phyloP scores from a whole-genome alignment of 495 filamentous ascomycete species.

The Hypoxylon lenormandii region DNA sequence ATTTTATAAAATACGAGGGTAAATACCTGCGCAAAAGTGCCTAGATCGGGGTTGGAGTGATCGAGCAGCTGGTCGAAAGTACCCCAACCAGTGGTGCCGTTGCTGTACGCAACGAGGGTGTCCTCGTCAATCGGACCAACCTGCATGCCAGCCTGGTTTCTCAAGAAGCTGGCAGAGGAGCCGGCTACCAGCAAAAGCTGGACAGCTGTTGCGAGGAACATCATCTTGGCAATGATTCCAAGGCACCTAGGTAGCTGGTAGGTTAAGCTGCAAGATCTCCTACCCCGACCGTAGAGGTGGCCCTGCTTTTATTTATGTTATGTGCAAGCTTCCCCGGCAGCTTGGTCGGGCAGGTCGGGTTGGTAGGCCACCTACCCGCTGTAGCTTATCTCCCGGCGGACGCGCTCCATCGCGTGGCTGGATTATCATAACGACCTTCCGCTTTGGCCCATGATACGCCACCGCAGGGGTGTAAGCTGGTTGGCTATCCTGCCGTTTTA shows the following conservation, averaged over 20 bases:
- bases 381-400: conserved; percentile 26
- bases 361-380: conserved; percentile 24
- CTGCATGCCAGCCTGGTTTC: conserved; percentile 45
- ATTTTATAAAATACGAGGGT: no score
- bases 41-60: conserved; percentile 65
- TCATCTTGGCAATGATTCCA: conserved; percentile 46
- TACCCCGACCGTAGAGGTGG: conserved; percentile 5
- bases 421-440: conserved; percentile 35
- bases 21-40: no score
- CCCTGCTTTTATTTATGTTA: conserved; percentile 25
- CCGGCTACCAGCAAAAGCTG: conserved; percentile 49
- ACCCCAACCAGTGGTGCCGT: conserved; percentile 46
- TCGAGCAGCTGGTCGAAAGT: conserved; percentile 68
- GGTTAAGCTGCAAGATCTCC: neutral
- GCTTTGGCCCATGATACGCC: conserved; percentile 21
- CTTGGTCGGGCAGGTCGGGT: neutral
- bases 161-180: conserved; percentile 45
- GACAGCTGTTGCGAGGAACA: conserved; percentile 34
- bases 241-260: conserved; percentile 33
- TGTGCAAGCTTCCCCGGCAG: conserved; percentile 1
- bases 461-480: conserved; percentile 14
- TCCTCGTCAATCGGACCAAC: conserved; percentile 48
- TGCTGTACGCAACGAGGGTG: conserved; percentile 21
- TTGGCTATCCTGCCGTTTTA: conserved; percentile 29
- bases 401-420: conserved; percentile 33